Conservation (phyloP, 805 yeast genomes). For the Kodamaea lidongshanica region DNA sequence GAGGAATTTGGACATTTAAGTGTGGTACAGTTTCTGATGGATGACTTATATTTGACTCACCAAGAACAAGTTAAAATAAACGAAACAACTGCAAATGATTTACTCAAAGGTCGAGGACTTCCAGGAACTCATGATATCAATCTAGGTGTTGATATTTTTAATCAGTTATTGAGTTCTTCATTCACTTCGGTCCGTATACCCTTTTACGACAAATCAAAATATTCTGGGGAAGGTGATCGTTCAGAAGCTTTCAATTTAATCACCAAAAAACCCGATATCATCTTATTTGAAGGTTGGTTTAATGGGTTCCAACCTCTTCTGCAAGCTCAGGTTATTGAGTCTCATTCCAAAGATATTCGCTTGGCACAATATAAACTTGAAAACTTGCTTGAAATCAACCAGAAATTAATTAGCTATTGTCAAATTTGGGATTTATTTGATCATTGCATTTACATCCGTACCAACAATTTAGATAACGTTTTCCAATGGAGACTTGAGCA, state of each 20-base stretch:
- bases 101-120: conserved; percentile 75
- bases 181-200: conserved; percentile 44
- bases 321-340: conserved; percentile 14
- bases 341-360: conserved; percentile 15
- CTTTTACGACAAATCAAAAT: conserved; percentile 68
- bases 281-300: conserved; percentile 93
- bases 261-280: conserved; percentile 47
- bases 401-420: conserved; percentile 44
- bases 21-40: conserved; percentile 60
- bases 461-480: conserved; percentile 56
- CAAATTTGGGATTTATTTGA: conserved; percentile 54
- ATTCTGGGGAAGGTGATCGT: conserved; percentile 77
- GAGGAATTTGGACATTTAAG: conserved; percentile 29
- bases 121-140: conserved; percentile 89
- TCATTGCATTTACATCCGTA: conserved; percentile 54
- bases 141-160: conserved; percentile 35
- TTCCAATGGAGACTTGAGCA: conserved; percentile 75
- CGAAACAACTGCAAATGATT: conserved; percentile 36
- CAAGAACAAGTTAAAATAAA: conserved; percentile 46
- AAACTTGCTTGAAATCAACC: conserved; percentile 43
- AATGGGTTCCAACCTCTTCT: conserved; percentile 53
- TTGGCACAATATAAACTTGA: conserved; percentile 19
- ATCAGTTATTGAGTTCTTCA: conserved; percentile 9
- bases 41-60: conserved; percentile 76
- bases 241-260: conserved; percentile 18